A percentile compares a stretch with the other conserved stretches of the same genome.
phyloP scores from a whole-genome alignment of 2,329 filamentous ascomycete genomes.

The Fusarium equiseti region DNA sequence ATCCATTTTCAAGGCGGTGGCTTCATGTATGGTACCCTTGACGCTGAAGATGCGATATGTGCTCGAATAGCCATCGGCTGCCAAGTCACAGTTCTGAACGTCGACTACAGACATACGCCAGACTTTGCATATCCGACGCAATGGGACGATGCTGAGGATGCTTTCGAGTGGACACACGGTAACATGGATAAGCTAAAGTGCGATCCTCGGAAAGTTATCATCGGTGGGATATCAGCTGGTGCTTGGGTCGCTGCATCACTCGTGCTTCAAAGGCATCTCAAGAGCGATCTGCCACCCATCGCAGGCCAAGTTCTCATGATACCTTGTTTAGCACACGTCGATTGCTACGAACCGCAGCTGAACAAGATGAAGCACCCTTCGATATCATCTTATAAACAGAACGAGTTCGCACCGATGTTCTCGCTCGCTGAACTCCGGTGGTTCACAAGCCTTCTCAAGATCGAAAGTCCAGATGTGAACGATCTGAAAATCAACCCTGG shows the following conservation, averaged over 20 bases:
- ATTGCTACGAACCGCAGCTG: slow-evolving; percentile 10
- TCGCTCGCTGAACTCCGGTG: not conserved
- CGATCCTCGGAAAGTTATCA: not conserved
- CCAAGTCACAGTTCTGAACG: not conserved
- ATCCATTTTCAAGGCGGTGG: slow-evolving; percentile 20
- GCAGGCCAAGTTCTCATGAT: slow-evolving; percentile 13
- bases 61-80: not conserved
- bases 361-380: not conserved
- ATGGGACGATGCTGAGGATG: slow-evolving; percentile 16
- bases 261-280: not conserved
- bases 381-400: slow-evolving; percentile 8
- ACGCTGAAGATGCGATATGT: slow-evolving; percentile 14
- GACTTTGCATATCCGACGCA: slow-evolving; percentile 4
- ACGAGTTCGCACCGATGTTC: slow-evolving; percentile 1
- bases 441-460: slow-evolving; percentile 2
- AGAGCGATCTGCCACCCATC: not conserved
- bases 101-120: slow-evolving; percentile 12
- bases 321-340: slow-evolving; percentile 1
- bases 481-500: slow-evolving; percentile 13
- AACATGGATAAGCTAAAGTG: not conserved
- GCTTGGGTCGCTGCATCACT: slow-evolving; percentile 13
- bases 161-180: slow-evolving; percentile 11
- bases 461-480: not conserved
- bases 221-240: slow-evolving; percentile 14
- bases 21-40: slow-evolving; percentile 15